phyloP scores from a whole-genome alignment of 1,284 basidiomycete genomes.

The Moesziomyces globuligerus region DNA sequence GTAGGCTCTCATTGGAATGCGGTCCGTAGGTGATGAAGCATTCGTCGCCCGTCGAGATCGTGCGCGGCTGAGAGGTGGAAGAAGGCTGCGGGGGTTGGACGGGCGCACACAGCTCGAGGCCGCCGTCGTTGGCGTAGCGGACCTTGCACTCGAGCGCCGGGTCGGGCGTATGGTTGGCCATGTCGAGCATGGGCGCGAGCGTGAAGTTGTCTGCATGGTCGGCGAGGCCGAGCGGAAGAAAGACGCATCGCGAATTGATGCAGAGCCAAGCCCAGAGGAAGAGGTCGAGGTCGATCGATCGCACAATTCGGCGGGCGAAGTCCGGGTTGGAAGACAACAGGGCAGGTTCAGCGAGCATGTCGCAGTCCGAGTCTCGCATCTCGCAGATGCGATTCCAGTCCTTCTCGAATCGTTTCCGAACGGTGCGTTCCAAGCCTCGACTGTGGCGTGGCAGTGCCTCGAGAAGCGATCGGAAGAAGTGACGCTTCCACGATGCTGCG shows the following conservation, averaged over 20 bases:
- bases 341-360: conserved; percentile 20
- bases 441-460: conserved; percentile 37
- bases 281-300: conserved; percentile 2
- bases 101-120: conserved; percentile 52
- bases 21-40: conserved; percentile 62
- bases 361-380: conserved; percentile 7
- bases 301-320: conserved; percentile 8
- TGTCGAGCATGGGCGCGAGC: conserved; percentile 62
- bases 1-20: conserved; percentile 54
- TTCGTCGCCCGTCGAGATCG: conserved; percentile 39
- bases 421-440: conserved; percentile 8
- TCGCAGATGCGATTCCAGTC: conserved; percentile 37
- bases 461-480: conserved; percentile 23
- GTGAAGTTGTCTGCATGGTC: conserved; percentile 63
- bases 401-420: conserved; percentile 36
- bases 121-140: conserved; percentile 29
- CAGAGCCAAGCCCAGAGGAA: conserved; percentile 61
- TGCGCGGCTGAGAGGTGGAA: background rate
- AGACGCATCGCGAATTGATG: conserved; percentile 63
- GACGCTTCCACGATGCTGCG: conserved; percentile 1
- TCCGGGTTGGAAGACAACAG: conserved; percentile 6
- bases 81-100: background rate
- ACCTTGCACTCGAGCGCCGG: conserved; percentile 49
- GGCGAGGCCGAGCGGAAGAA: conserved; percentile 46
- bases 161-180: conserved; percentile 63